phyloP scores from a whole-genome alignment of 352 stramenopile genomes.

The Globisporangium paddicum region DNA sequence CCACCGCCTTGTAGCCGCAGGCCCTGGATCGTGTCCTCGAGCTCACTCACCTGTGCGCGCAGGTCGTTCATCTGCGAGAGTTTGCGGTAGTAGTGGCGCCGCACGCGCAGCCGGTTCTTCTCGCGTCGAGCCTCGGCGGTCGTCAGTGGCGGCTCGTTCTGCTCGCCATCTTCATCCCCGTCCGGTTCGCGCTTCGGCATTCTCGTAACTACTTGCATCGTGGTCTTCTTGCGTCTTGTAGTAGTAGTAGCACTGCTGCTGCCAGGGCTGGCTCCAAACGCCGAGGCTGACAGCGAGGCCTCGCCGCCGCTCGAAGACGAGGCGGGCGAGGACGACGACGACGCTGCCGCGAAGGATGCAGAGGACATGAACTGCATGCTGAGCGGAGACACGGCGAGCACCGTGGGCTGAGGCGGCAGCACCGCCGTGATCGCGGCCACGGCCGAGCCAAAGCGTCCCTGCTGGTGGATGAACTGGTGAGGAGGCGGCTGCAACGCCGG shows the following conservation, averaged over 20 bases:
- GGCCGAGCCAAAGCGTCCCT: neutral
- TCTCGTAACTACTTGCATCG: no score
- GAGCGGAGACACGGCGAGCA: neutral
- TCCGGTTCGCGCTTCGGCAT: neutral
- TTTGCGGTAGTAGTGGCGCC: slow-evolving; percentile 19
- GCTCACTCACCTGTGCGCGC: slow-evolving; percentile 12
- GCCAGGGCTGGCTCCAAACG: neutral
- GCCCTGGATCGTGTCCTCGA: slow-evolving; percentile 12
- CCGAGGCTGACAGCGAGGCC: neutral
- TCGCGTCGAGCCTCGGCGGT: slow-evolving; percentile 10
- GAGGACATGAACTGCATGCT: neutral
- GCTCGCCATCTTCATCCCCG: neutral
- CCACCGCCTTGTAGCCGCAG: neutral
- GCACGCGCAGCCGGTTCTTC: slow-evolving; percentile 18
- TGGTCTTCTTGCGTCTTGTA: slow-evolving; percentile 1
- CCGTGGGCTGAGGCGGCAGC: neutral
- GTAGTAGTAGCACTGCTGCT: neutral
- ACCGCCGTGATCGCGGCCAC: neutral
- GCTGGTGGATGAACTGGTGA: no score
- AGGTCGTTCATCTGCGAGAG: slow-evolving; percentile 17
- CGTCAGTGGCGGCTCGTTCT: neutral
- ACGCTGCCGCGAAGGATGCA: neutral
- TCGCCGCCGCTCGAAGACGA: slow-evolving; percentile 13
- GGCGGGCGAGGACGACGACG: slow-evolving; percentile 8
- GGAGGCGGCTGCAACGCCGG: no score